Percentiles rank a stretch among this genome's conserved stretches.
Evolutionary conservation across 202 grass and related monocot species (phyloP).

Genomic region (Digitaria exilis): DNA sequence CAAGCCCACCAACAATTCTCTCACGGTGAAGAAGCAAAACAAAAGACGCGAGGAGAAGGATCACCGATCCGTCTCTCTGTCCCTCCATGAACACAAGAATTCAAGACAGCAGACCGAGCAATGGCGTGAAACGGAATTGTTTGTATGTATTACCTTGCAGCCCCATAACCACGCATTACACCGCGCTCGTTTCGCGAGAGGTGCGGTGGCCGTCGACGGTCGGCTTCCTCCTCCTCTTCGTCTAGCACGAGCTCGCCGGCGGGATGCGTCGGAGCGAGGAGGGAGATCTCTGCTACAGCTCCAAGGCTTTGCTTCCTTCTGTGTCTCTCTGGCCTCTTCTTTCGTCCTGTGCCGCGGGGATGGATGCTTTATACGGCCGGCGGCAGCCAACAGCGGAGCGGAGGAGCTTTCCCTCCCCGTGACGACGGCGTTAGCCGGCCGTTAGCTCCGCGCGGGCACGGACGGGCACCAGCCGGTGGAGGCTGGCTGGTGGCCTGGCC

Average conservation of each 20-base stretch:
- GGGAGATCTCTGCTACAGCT: not conserved
- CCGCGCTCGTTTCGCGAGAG: not conserved
- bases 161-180: constrained; percentile 64
- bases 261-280: not conserved
- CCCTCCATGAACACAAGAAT: not conserved
- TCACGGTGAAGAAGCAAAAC: not conserved
- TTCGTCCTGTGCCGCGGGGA: not conserved
- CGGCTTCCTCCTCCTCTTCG: not conserved
- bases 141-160: constrained; percentile 78
- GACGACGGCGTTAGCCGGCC: constrained; percentile 27
- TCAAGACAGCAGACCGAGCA: not conserved
- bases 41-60: not conserved
- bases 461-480: not conserved
- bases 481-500: not conserved
- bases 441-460: constrained; percentile 17
- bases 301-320: not conserved
- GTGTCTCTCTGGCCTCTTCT: not conserved
- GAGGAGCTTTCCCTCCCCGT: not conserved
- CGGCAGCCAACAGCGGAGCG: not conserved
- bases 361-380: constrained; percentile 35
- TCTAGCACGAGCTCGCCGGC: not conserved
- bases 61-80: not conserved
- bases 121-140: not conserved
- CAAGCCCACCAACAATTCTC: rapidly evolving
- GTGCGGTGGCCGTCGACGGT: not conserved